Evolutionary conservation across 2,329 filamentous ascomycete species (phyloP).

Genomic region (Xylaria sp.): DNA sequence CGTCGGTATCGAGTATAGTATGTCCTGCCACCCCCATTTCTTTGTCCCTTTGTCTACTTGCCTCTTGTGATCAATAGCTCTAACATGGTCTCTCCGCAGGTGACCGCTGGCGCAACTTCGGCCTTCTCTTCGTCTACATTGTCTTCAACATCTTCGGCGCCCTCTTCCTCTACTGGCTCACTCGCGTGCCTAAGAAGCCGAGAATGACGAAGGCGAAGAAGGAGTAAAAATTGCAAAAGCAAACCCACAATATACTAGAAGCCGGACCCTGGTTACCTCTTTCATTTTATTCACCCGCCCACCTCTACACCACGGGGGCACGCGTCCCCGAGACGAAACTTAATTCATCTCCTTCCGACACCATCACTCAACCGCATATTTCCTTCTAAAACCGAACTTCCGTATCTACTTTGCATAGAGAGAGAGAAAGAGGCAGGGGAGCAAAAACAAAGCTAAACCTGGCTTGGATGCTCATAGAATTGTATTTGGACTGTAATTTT

Average conservation of each 20-base stretch:
- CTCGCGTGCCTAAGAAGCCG: constrained; percentile 50
- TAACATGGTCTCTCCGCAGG: constrained; percentile 29
- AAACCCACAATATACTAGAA: too few relatives aligned
- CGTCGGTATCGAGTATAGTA: constrained; percentile 51
- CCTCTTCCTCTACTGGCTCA: constrained; percentile 59
- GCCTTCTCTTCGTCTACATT: constrained; percentile 60
- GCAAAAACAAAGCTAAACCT: too few relatives aligned
- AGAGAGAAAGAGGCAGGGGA: neutral
- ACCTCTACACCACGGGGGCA: neutral
- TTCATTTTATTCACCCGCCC: neutral
- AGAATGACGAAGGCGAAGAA: constrained; percentile 39
- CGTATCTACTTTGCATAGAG: constrained; percentile 3
- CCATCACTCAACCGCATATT: constrained; percentile 6
- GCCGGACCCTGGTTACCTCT: neutral
- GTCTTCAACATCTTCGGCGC: constrained; percentile 60
- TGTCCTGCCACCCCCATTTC: constrained; percentile 17
- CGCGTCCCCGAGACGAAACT: neutral
- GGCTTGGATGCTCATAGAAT: neutral
- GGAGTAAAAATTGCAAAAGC: constrained; percentile 28
- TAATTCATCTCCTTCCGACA: neutral
- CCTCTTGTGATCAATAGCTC: neutral
- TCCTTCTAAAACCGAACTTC: neutral
- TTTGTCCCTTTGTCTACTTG: neutral
- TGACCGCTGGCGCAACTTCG: constrained; percentile 62
- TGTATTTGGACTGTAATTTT: too few relatives aligned